phyloP scores from a whole-genome alignment of 805 yeast genomes.

The Ogataea paraovalis region DNA sequence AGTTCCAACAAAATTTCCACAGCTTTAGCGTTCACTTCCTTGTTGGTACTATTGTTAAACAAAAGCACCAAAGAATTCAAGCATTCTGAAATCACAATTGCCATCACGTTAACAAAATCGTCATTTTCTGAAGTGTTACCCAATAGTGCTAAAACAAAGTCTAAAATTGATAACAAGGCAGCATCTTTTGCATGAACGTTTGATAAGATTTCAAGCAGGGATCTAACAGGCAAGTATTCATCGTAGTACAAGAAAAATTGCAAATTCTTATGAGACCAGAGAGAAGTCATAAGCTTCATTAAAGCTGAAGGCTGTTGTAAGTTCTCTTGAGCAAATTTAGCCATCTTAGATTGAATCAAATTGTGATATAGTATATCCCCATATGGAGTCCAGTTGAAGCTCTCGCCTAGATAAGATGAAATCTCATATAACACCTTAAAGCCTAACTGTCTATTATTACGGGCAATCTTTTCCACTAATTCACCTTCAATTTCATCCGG shows the following conservation, averaged over 20 bases:
- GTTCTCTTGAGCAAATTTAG: constrained; percentile 68
- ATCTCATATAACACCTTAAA: constrained; percentile 58
- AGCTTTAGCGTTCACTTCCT: constrained; percentile 48
- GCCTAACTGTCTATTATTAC: constrained; percentile 62
- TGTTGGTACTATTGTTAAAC: constrained; percentile 37
- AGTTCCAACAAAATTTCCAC: constrained; percentile 49
- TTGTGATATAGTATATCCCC: constrained; percentile 46
- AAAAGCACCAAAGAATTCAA: constrained; percentile 48
- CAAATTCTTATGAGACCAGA: constrained; percentile 49
- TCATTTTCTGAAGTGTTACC: constrained; percentile 41
- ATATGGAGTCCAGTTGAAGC: constrained; percentile 53
- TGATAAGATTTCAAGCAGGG: constrained; percentile 52
- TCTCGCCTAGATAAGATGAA: constrained; percentile 48
- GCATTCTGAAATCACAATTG: constrained; percentile 55
- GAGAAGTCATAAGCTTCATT: constrained; percentile 56
- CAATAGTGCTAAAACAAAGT: constrained; percentile 46
- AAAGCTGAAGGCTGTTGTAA: constrained; percentile 79
- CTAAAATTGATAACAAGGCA: constrained; percentile 54
- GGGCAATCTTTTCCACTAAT: constrained; percentile 41
- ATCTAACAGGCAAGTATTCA: constrained; percentile 47
- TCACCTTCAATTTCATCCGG: constrained; percentile 17
- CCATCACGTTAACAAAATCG: constrained; percentile 43
- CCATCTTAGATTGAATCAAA: constrained; percentile 63
- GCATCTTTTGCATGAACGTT: constrained; percentile 60
- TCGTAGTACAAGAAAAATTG: constrained; percentile 52